These are phyloP conservation scores for Saturnispora ahearnii DNA, from an alignment of 805 yeast species.

Conservation along the genomic window DNA sequence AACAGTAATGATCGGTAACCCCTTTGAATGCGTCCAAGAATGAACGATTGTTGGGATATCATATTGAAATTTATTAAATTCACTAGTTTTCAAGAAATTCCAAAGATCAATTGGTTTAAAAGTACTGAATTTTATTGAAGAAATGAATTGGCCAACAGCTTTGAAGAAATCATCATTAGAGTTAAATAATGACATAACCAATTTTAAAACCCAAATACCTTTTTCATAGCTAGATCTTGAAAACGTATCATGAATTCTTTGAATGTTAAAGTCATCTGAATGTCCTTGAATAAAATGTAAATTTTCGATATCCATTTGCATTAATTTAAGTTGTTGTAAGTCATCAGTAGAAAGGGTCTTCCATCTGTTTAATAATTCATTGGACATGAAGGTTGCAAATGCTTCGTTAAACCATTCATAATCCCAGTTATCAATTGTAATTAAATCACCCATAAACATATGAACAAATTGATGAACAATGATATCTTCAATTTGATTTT, in stretches of 20 bases:
- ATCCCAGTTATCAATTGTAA: conserved; percentile 60
- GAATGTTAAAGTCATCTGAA: conserved; percentile 26
- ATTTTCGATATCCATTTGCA: conserved; percentile 24
- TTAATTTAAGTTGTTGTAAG: conserved; percentile 25
- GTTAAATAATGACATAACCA: conserved; percentile 38
- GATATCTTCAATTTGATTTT: conserved; percentile 38
- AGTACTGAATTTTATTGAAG: conserved; percentile 27
- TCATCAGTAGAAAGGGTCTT: conserved; percentile 23
- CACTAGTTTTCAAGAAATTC: conserved; percentile 29
- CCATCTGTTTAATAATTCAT: conserved; percentile 31
- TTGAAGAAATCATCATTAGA: conserved; percentile 26
- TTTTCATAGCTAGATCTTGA: conserved; percentile 45
- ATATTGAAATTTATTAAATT: conserved; percentile 23
- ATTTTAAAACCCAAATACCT: conserved; percentile 47
- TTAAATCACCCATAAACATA: conserved; percentile 69
- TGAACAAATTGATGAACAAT: conserved; percentile 68
- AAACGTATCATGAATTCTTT: conserved; percentile 40
- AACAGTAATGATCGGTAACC: conserved; percentile 58
- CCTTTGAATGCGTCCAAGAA: conserved; percentile 54
- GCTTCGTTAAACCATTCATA: conserved; percentile 70
- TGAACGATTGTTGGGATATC: conserved; percentile 45
- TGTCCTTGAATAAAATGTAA: conserved; percentile 27
- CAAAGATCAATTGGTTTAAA: conserved; percentile 47
- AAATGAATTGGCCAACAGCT: conserved; percentile 33
- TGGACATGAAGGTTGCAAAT: conserved; percentile 67